phyloP scores from a whole-genome alignment of 202 grass and related monocot species.

The Tripidium arundinaceum region DNA sequence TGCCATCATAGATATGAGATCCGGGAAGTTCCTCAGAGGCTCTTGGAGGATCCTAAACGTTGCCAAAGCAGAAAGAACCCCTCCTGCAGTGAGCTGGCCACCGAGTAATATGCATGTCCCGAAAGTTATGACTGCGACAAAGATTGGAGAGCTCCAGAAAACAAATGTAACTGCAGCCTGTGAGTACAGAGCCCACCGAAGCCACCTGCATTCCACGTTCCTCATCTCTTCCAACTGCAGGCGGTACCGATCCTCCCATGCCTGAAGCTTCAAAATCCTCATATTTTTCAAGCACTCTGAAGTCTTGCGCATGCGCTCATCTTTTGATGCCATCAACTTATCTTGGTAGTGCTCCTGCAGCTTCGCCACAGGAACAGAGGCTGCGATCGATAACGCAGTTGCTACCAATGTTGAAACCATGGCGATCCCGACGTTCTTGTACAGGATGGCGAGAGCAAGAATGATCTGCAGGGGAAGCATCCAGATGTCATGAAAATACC shows the following conservation, averaged over 20 bases:
- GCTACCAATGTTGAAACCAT: constrained; percentile 65
- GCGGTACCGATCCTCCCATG: constrained; percentile 90
- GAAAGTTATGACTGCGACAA: constrained; percentile 83
- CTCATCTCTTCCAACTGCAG: constrained; percentile 86
- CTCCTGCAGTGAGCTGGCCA: constrained; percentile 77
- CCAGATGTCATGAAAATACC: constrained; percentile 99
- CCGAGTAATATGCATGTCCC: constrained; percentile 89
- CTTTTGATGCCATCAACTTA: constrained; percentile 86
- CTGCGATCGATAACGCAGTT: constrained; percentile 70
- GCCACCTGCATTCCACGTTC: constrained; percentile 82
- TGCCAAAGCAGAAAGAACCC: constrained; percentile 94
- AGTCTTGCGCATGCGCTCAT: constrained; percentile 98
- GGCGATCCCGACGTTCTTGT: constrained; percentile 80
- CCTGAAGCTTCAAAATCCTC: constrained; percentile 92
- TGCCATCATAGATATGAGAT: constrained; percentile 93
- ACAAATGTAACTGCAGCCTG: constrained; percentile 93
- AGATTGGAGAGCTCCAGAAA: constrained; percentile 98
- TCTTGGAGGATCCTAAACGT: constrained; percentile 99
- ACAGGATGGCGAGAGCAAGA: constrained; percentile 91
- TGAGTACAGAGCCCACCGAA: constrained; percentile 72
- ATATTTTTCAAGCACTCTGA: constrained; percentile 91
- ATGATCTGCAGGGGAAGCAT: constrained; percentile 96
- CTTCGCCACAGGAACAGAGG: constrained; percentile 83
- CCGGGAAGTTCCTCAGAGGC: constrained; percentile 95
- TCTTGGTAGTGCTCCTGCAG: constrained; percentile 96